A percentile compares a stretch with the other conserved stretches of the same genome.
These are phyloP conservation scores for Suhomyces emberorum DNA, from an alignment of 805 yeast genomes.

Conservation along the genomic window DNA sequence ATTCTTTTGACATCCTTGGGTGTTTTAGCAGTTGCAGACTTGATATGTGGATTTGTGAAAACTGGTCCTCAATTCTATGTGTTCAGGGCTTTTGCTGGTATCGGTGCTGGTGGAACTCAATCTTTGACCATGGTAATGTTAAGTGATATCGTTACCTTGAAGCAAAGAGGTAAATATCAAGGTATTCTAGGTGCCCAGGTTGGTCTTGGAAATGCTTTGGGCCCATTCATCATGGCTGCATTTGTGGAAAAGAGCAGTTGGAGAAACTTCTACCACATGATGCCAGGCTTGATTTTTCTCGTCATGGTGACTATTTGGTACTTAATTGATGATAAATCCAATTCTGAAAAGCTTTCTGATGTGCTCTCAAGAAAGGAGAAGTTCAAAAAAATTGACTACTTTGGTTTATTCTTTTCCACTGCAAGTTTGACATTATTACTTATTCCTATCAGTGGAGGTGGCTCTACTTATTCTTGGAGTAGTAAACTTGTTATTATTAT, in stretches of 20 bases:
- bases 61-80: constrained; percentile 44
- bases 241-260: constrained; percentile 16
- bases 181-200: constrained; percentile 34
- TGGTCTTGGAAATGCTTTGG: constrained; percentile 22
- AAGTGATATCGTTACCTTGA: constrained; percentile 53
- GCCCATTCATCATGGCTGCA: constrained; percentile 22
- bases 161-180: constrained; percentile 51
- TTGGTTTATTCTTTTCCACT: constrained; percentile 12
- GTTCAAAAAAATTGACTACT: constrained; percentile 19
- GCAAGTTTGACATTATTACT: constrained; percentile 11
- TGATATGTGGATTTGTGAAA: constrained; percentile 39
- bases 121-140: constrained; percentile 51
- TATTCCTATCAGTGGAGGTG: constrained; percentile 16
- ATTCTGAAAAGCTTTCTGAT: constrained; percentile 14
- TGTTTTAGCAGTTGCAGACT: constrained; percentile 44
- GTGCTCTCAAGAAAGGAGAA: constrained; percentile 33
- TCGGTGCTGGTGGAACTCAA: constrained; percentile 57
- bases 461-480: constrained; percentile 14
- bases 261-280: constrained; percentile 19
- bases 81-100: constrained; percentile 55
- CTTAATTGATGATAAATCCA: constrained; percentile 12
- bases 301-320: constrained; percentile 14
- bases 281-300: constrained; percentile 17
- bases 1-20: constrained; percentile 43
- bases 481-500: constrained; percentile 12